phyloP scores from a whole-genome alignment of 78 protist species.

The Polysphondylium violaceum region DNA sequence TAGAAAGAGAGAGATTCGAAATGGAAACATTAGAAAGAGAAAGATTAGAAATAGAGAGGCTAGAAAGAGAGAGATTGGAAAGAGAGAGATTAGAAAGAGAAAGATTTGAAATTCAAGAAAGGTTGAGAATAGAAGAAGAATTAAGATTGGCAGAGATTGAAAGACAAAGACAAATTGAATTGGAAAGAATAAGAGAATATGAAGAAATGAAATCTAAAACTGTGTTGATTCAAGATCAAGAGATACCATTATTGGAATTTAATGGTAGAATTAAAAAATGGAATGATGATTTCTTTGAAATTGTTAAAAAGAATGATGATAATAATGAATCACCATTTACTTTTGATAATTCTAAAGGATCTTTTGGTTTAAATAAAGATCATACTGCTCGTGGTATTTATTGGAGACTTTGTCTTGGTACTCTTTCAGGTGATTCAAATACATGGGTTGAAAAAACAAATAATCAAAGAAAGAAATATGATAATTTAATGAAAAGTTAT shows the following conservation, averaged over 20 bases:
- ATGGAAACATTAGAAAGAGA: not conserved
- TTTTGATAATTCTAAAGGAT: constrained; percentile 7
- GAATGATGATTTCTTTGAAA: not conserved
- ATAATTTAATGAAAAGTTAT: constrained; percentile 31
- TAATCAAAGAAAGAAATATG: constrained; percentile 34
- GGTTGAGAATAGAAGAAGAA: constrained; percentile 22
- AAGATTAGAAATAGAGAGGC: too few species aligned
- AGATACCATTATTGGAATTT: constrained; percentile 6
- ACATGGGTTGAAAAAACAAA: constrained; percentile 59
- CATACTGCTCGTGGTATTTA: constrained; percentile 34
- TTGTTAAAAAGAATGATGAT: not conserved
- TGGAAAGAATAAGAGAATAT: constrained; percentile 24
- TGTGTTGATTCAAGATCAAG: not conserved
- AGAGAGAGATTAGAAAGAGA: constrained; percentile 12
- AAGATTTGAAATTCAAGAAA: not conserved
- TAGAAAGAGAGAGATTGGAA: not conserved
- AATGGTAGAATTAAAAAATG: constrained; percentile 10
- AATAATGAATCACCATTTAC: not conserved
- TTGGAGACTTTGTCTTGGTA: constrained; percentile 51
- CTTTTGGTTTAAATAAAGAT: constrained; percentile 5
- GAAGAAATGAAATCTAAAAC: too few species aligned
- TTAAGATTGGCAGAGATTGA: too few species aligned
- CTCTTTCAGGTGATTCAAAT: constrained; percentile 3
- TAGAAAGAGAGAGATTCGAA: not conserved
- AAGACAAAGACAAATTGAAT: not conserved